Conservation (phyloP, 805 yeast genomes). For the Yamadazyma insecticola region DNA sequence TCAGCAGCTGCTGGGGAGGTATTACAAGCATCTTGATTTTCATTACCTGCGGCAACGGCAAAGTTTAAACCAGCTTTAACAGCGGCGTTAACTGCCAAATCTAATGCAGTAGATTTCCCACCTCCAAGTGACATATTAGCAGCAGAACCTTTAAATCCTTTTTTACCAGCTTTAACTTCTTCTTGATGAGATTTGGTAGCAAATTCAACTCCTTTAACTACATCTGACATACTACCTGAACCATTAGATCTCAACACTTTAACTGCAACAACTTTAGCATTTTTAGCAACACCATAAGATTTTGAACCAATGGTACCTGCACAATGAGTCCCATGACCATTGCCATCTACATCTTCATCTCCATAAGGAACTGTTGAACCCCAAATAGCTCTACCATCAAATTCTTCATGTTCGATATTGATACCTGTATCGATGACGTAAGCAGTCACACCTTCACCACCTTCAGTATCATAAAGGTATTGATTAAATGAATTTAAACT, state of each 20-base stretch:
- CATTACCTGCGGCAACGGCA: constrained; percentile 97
- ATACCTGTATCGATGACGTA: constrained; percentile 91
- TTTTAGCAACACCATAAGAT: constrained; percentile 79
- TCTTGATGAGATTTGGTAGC: constrained; percentile 71
- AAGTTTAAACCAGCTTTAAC: constrained; percentile 84
- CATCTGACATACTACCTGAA: constrained; percentile 79
- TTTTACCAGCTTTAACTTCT: constrained; percentile 46
- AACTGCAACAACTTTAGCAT: constrained; percentile 74
- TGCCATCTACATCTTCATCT: constrained; percentile 71
- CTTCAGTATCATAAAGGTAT: constrained; percentile 66
- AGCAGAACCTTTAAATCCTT: constrained; percentile 78
- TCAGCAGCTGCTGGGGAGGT: constrained; percentile 88
- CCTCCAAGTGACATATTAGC: constrained; percentile 96
- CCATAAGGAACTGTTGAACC: constrained; percentile 76
- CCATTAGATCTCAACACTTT: constrained; percentile 81
- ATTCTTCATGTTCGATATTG: constrained; percentile 68
- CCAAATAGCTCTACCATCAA: constrained; percentile 81
- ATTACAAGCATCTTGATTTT: constrained; percentile 87
- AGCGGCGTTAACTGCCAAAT: constrained; percentile 85
- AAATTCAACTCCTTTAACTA: constrained; percentile 77
- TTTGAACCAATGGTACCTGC: constrained; percentile 91
- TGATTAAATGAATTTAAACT: constrained; percentile 67
- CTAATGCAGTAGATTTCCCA: constrained; percentile 83
- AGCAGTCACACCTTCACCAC: constrained; percentile 80
- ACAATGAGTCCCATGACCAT: constrained; percentile 95